Percentiles rank a stretch among this genome's conserved stretches.
phyloP scores from a whole-genome alignment of 352 stramenopile species.

The Blastocystis sp. region DNA sequence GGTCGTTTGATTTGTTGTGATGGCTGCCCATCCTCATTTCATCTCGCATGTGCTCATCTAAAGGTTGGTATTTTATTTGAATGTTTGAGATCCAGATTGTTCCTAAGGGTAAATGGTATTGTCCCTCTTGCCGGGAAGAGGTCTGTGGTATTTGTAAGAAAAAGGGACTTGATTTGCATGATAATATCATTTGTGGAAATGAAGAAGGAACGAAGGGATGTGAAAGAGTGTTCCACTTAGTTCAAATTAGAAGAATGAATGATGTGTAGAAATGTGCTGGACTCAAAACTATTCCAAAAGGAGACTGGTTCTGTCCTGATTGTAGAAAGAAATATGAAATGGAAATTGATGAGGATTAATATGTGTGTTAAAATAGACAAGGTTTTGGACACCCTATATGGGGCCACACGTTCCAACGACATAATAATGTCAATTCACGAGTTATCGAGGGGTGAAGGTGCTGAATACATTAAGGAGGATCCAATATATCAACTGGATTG shows the following conservation, averaged over 20 bases:
- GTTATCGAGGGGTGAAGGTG: neutral
- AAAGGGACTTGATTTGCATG: constrained; percentile 82
- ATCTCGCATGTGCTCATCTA: constrained; percentile 78
- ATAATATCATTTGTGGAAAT: constrained; percentile 83
- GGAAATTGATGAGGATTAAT: neutral
- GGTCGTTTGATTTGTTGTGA: constrained; percentile 81
- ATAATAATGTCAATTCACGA: constrained; percentile 33
- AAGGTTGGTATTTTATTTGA: constrained; percentile 71
- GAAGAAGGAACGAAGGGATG: constrained; percentile 82
- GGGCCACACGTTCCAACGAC: neutral
- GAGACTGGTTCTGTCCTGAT: constrained; percentile 81
- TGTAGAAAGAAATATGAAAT: constrained; percentile 51
- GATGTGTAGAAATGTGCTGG: constrained; percentile 79
- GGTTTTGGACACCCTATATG: too few species aligned
- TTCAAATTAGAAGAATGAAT: constrained; percentile 69
- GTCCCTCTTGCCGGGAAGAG: constrained; percentile 80
- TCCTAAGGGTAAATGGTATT: constrained; percentile 79
- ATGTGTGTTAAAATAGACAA: constrained; percentile 11
- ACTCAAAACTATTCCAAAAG: constrained; percentile 77
- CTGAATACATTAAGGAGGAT: neutral
- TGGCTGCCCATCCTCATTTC: constrained; percentile 80
- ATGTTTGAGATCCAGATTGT: neutral
- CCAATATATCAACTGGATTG: neutral
- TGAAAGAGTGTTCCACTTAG: constrained; percentile 82
- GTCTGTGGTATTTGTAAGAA: constrained; percentile 80